Base-by-base conservation (phyloP, 371 early-diverging fungal genomes). In the Circinella umbellata region DNA sequence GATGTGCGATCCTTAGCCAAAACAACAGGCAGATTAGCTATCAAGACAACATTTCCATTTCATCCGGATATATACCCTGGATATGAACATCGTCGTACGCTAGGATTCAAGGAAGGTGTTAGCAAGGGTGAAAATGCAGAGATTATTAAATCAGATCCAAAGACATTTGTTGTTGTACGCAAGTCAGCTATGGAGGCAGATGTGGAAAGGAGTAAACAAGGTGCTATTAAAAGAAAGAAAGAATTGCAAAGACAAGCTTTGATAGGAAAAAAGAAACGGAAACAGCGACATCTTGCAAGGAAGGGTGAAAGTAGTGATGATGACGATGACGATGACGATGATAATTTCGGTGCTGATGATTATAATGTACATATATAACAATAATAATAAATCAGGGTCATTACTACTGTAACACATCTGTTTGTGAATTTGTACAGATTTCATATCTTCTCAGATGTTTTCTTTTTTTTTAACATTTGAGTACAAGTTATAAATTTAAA, bases 21-120 rank as follows among this genome's bases (percentile, higher is more conserved):
- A 63, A 80, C 86, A 36, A 83, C 90, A 0, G 89, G 88, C 48
- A 63, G 79, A 8, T 75, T 95, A n/a, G 83, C 78, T 7, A 72
- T 80, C 47, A 84, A 86, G 63, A 80, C 82, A 0, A 87, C 90
- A 0, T 72, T 84, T 47, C 85, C 88, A 1, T 98, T 98, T 76
- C 74, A 80, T 61, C 81, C 92, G 3, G 81, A 80, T 3, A 80
- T 85, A 64, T 98, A 88, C 74, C 95, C 95, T 4, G 95, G 95
- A 8, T 98, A 98, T 69, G 86, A 91, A 69, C 99, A 98, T 83
- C 89, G 98, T 9, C 89, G 99, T 48, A 98, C 98, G 4, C 84
- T 98, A 11, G 98, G 98, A 3, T 96, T 91, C 78, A 89, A 92
- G 73, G 89, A 93, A 38, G 94, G 95, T 0, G 57, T 94, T 14